These are phyloP conservation scores for Staphylotrichum tortipilum DNA, from an alignment of 495 filamentous ascomycete species.

Conservation along the genomic window DNA sequence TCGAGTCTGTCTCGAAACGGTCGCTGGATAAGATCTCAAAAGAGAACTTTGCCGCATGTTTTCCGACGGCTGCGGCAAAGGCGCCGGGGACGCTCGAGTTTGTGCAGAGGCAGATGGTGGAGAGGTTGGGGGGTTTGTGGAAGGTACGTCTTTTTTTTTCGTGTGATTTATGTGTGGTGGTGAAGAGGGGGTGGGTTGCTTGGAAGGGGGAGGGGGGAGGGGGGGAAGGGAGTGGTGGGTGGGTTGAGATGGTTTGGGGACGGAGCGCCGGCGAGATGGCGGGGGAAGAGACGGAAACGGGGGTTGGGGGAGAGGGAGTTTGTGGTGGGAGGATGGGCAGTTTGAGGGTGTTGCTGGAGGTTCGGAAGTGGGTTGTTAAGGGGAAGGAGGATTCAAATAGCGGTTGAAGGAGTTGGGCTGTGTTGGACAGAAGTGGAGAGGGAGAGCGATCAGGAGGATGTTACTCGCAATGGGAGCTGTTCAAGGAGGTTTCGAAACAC, in stretches of 20 bases:
- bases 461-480: no score
- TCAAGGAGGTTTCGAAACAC: not conserved
- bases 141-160: constrained; percentile 25
- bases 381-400: no score
- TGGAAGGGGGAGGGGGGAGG: no score
- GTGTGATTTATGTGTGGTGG: not conserved
- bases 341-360: no score
- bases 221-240: no score
- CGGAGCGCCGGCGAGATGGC: no score
- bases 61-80: constrained; percentile 68
- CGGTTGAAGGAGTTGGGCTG: no score
- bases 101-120: constrained; percentile 64
- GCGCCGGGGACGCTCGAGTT: constrained; percentile 57
- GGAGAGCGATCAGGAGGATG: no score
- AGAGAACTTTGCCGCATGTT: constrained; percentile 76
- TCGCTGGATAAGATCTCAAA: constrained; percentile 67
- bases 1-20: constrained; percentile 56
- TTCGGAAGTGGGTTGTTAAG: not conserved
- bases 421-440: no score
- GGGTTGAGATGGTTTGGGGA: no score
- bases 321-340: not conserved
- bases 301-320: not conserved
- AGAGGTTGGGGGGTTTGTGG: constrained; percentile 53
- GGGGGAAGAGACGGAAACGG: no score
- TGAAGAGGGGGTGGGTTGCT: no score